Evolutionary conservation across 345 rosid genomes (phyloP), one percentile per base, ranked within the genome.

Genomic region (Eutrema japonicum): DNA sequence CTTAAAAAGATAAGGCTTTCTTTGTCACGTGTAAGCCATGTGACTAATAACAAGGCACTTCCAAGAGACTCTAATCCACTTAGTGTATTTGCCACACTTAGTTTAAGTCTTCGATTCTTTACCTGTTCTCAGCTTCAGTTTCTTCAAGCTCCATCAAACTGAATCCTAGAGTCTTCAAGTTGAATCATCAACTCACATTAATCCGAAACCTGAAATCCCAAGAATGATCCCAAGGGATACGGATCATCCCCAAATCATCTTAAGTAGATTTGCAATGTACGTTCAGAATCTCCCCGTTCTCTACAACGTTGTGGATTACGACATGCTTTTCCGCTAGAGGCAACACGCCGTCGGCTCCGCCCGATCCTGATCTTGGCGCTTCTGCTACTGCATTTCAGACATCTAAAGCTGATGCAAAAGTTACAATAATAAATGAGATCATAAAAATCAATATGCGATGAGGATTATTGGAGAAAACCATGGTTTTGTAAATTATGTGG

Each of bases 161-260:
- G n/a, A n/a, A n/a, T n/a, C n/a, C n/a, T n/a, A n/a, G n/a, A n/a
- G n/a, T n/a, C n/a, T n/a, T n/a, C n/a, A n/a, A n/a, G n/a, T n/a
- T n/a, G n/a, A n/a, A n/a, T n/a, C n/a, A n/a, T n/a, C n/a, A n/a
- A n/a, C n/a, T 49, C 0, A 71, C 0, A 22, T 71, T 60, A 13
- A 62, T 70, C 51, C 32, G 69, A 52, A 72, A 72, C 22, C 47
- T 54, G 14, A 72, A 72, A 9, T 1, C 40, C 64, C 54, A 52
- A 10, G 0, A 2, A 2, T 2, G 8, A 43, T n/a, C 7, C 37
- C 47, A 63, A 52, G 22, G 64, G 10, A 72, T 35, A 53, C 3
- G 70, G 9, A 43, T 3, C 30, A 72, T 0, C 27, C 70, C 55
- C 2, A 53, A 35, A 46, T 63, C 71, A 36, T 27, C 9, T 1